These are phyloP conservation scores for Epipyxis sp. DNA, from an alignment of 108 stramenopile genomes.

Conservation along the genomic window DNA sequence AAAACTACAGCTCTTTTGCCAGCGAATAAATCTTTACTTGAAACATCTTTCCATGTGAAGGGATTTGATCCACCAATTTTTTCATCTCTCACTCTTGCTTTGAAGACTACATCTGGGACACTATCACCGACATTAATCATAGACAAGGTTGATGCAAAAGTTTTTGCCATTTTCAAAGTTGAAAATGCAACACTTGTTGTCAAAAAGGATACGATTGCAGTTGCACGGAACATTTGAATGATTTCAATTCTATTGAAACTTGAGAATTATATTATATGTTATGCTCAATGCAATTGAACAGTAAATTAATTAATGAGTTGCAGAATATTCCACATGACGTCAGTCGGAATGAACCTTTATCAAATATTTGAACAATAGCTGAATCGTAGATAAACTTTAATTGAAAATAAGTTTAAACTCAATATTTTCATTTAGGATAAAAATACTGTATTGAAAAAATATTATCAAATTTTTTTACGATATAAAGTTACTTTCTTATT, in stretches of 20 bases:
- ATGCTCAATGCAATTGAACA: too few species aligned
- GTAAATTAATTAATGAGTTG: too few species aligned
- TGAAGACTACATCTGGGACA: constrained; percentile 54
- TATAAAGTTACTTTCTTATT: too few species aligned
- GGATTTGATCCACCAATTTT: constrained; percentile 39
- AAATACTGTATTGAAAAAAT: too few species aligned
- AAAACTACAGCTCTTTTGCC: constrained; percentile 45
- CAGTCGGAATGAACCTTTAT: neutral
- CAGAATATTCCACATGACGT: too few species aligned
- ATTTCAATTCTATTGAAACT: too few species aligned
- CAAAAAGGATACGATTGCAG: neutral
- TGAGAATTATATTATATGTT: too few species aligned
- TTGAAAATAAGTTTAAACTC: too few species aligned
- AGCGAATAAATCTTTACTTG: constrained; percentile 49
- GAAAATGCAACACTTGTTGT: neutral
- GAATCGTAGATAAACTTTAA: neutral
- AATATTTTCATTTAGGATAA: too few species aligned
- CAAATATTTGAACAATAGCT: neutral
- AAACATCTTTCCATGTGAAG: constrained; percentile 59
- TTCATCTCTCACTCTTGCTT: constrained; percentile 54
- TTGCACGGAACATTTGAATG: neutral
- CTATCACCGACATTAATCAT: constrained; percentile 45
- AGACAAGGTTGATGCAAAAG: neutral
- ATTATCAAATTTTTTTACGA: too few species aligned
- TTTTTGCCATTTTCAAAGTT: neutral